A percentile compares a stretch with the other conserved stretches of the same genome.
These are phyloP conservation scores for Mastigamoeba balamuthi DNA, from an alignment of 78 protist species.

Conservation along the genomic window DNA sequence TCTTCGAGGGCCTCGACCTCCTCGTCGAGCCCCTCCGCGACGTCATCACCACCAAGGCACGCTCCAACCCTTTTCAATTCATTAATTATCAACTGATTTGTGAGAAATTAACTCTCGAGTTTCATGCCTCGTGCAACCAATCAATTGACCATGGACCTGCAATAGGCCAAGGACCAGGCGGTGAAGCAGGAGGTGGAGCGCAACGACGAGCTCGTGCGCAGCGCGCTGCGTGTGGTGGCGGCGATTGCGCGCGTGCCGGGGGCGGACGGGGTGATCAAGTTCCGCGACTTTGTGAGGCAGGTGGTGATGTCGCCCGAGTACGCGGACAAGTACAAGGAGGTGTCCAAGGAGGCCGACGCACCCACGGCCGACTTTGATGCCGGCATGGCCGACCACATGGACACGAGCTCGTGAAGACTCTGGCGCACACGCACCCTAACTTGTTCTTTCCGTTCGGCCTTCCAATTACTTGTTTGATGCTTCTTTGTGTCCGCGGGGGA, in stretches of 20 bases:
- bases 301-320: constrained; percentile 3
- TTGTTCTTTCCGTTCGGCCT: no score
- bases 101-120: no score
- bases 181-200: constrained; percentile 77
- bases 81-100: no score
- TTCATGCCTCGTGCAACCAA: no score
- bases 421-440: no score
- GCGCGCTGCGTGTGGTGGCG: constrained; percentile 52
- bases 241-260: constrained; percentile 46
- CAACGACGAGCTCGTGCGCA: constrained; percentile 66
- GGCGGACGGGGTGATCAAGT: constrained; percentile 38
- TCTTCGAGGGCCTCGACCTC: constrained; percentile 4
- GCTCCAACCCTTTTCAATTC: no score
- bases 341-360: neutral
- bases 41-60: constrained; percentile 26
- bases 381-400: no score
- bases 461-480: no score
- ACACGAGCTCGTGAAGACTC: no score
- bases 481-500: no score
- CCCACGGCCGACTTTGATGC: no score
- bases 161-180: constrained; percentile 36
- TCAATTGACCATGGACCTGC: no score
- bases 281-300: constrained; percentile 40
- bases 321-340: constrained; percentile 2
- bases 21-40: constrained; percentile 45